Evolutionary conservation across 345 rosid species (phyloP).

Genomic region (Populus davidiana): DNA sequence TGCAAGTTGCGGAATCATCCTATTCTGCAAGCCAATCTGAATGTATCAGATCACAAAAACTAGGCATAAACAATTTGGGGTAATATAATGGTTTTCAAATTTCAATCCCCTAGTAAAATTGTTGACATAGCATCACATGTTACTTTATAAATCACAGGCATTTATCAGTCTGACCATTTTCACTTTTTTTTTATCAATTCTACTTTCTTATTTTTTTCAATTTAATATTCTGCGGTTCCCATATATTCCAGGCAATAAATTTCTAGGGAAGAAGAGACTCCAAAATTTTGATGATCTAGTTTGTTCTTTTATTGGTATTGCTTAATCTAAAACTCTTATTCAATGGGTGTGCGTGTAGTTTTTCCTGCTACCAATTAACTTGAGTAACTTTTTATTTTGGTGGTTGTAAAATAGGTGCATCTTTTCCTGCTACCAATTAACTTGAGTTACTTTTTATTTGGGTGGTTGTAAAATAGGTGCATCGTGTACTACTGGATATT

Average conservation of each 20-base stretch:
- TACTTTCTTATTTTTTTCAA: not conserved
- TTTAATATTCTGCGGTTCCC: not conserved
- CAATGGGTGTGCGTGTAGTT: not conserved
- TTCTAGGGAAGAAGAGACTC: not conserved
- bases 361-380: not conserved
- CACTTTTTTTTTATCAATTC: not conserved
- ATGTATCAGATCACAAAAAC: not conserved
- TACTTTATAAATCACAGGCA: not conserved
- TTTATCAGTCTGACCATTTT: not conserved
- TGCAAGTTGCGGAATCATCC: not conserved
- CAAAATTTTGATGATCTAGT: not conserved
- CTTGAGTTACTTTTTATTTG: not conserved
- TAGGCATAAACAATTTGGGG: not conserved
- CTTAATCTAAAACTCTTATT: not conserved
- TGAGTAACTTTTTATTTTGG: not conserved
- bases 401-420: conserved; percentile 59
- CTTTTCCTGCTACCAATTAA: conserved; percentile 9
- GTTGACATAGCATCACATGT: not conserved
- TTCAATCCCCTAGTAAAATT: not conserved
- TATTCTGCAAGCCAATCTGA: conserved; percentile 1
- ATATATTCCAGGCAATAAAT: not conserved
- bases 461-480: conserved; percentile 52
- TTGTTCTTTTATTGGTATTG: not conserved
- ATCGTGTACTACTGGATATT: conserved; percentile 85
- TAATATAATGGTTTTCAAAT: not conserved